Base-by-base conservation (phyloP, 495 filamentous ascomycete species). In the Hypomontagnella submonticulosa region DNA sequence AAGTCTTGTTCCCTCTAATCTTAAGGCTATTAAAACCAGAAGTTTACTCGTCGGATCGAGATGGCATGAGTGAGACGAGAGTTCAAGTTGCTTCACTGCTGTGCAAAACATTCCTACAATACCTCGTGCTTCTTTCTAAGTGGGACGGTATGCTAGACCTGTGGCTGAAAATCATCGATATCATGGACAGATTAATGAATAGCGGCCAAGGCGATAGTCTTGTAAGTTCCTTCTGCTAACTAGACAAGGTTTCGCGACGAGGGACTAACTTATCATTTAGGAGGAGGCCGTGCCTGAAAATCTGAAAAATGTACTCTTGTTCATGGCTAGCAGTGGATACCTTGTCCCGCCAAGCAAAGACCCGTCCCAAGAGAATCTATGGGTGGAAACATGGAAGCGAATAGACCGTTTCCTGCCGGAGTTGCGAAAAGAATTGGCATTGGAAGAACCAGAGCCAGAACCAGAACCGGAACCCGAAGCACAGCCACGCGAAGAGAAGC, bases 151-250 rank as follows among this genome's bases (percentile, higher is more conserved):
- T 98, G 90, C 79, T 97, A 38, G 91, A 93, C 74, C 82, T 98
- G 4, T 99, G 95, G 95, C 75, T 95, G 13, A 88, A 87, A 75
- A 97, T 98, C 49, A 82, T 99, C 69, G 92, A 95, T 74, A 91
- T 98, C 52, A 93, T 98, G 83, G 95, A 98, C 69, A 85, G 95
- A 23, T 83, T 99, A 69, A 97, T 98, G 89, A 96, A 97, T 74
- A 96, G 92, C 68, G 95, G 95, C 3, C 92, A 97, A 75, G 91
- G 91, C 10, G 92, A 97, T 70, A 92, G 88, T 69, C 77, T 97
- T 72, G 92, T 95, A 84, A 75, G 90, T 81, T 49, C 16, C 32
- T 33, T 8, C 43, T 19, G 15, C 13, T 12, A 3, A 34, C 10
- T 19, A n/a, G 18, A 10, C 4, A 3, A 16, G 33, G 1, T 23